Conservation (phyloP, 441 rosid genomes). For the Bruguiera hainesii region DNA sequence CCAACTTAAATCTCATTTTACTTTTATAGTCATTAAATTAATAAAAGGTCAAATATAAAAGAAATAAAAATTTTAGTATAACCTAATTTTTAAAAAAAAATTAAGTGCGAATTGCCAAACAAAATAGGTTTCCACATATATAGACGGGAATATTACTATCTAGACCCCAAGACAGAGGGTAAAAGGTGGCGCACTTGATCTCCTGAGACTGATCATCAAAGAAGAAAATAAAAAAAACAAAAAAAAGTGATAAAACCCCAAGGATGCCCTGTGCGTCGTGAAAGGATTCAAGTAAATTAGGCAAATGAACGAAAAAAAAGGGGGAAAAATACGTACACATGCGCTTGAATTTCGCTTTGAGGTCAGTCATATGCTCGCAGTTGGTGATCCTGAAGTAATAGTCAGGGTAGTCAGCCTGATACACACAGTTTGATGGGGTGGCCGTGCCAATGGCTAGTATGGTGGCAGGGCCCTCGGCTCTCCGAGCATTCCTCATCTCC, state of each 20-base stretch:
- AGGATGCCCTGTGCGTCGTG: neutral
- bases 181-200: too few relatives aligned
- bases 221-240: too few relatives aligned
- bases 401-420: slow-evolving; percentile 47
- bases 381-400: slow-evolving; percentile 48
- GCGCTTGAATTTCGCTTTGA: slow-evolving; percentile 48
- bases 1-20: too few relatives aligned
- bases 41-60: too few relatives aligned
- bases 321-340: slow-evolving; percentile 29
- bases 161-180: too few relatives aligned
- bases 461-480: slow-evolving; percentile 49
- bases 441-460: slow-evolving; percentile 53
- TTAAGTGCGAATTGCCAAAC: too few relatives aligned
- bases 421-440: slow-evolving; percentile 35
- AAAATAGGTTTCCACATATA: too few relatives aligned
- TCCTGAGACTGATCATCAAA: too few relatives aligned
- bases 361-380: slow-evolving; percentile 53
- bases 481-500: slow-evolving; percentile 41
- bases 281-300: neutral
- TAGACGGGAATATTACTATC: too few relatives aligned
- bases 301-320: neutral
- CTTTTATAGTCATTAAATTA: too few relatives aligned
- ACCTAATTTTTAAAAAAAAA: too few relatives aligned
- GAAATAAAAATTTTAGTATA: too few relatives aligned
- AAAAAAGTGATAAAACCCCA: neutral